phyloP scores from a whole-genome alignment of 306 rosid species.

The Cucurbita pepo region DNA sequence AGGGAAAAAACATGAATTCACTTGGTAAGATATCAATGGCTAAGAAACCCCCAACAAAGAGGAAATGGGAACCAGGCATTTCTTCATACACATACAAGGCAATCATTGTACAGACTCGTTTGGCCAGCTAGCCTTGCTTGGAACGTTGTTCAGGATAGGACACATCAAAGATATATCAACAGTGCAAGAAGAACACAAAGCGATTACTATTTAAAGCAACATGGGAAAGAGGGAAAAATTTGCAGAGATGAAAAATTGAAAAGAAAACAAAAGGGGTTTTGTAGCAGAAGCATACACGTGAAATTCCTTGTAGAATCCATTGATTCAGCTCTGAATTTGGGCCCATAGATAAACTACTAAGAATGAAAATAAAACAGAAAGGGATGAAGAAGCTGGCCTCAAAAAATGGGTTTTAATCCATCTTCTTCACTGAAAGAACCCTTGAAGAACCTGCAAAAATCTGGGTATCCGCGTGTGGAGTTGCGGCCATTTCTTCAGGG shows the following conservation, averaged over 20 bases:
- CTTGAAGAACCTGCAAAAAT: background rate
- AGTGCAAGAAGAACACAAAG: constrained; percentile 12
- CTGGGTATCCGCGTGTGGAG: background rate
- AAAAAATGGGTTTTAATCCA: background rate
- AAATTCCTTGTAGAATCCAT: constrained; percentile 14
- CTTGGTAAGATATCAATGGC: background rate
- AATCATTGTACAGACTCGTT: constrained; percentile 21
- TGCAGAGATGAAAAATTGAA: background rate
- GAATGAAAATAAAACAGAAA: constrained; percentile 7
- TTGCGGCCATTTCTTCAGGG: background rate
- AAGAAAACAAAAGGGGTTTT: background rate
- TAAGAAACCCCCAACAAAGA: constrained; percentile 1
- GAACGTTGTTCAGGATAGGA: constrained; percentile 49
- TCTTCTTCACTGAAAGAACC: background rate
- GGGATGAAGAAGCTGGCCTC: background rate
- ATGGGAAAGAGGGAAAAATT: background rate
- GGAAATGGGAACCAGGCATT: background rate
- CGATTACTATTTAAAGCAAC: constrained; percentile 9
- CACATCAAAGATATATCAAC: constrained; percentile 19
- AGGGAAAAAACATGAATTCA: background rate
- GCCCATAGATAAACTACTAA: constrained; percentile 20
- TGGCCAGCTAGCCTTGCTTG: constrained; percentile 40
- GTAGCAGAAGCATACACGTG: constrained; percentile 26
- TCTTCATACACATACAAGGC: background rate
- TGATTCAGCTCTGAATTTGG: constrained; percentile 25